Evolutionary conservation across 1,284 basidiomycete species (phyloP), one percentile per base, ranked within the genome.

Genomic region (Acaromyces ingoldii): DNA sequence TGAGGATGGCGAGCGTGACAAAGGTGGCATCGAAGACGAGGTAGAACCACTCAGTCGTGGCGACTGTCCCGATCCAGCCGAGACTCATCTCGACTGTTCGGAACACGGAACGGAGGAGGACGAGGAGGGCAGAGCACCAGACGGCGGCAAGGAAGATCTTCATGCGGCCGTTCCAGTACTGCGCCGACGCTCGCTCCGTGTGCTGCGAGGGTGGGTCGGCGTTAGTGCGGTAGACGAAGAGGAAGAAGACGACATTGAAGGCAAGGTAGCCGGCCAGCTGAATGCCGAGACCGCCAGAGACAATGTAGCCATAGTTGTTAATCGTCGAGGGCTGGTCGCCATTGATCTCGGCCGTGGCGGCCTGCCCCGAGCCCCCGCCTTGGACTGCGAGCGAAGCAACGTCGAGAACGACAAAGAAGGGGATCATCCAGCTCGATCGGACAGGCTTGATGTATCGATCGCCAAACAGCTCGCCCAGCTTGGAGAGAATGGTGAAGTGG

Each of bases 391-490:
- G 40, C 7, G 58, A 62, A 1, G 49, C 37, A 4, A 66, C 51
- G 40, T 67, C 65, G 24, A 67, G 43, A 6, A 42, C 34, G 6
- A 67, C 65, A 31, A 67, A 67, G 28, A 63, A 48, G 3, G 65
- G 65, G 36, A 61, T 41, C n/a, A 67, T 49, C 22, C 55, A 46
- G 15, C 13, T n/a, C 24, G 39, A 26, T 10, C n/a, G 17, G 7
- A 45, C 33, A 2, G 65, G 63, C 17, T 39, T 49, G 22, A 67
- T 31, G 52, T 46, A 37, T 55, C 55, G 25, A 50, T 31, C 3
- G 24, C 52, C 52, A 25, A 65, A 65, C 15, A 60, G 39, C 11
- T 41, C 41, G 7, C 41, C 24, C 10, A 64, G n/a, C n/a, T 50
- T 52, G 0, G 57, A 60, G 4, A 63, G 50, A 6, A 55, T 50